These are phyloP conservation scores for Colletotrichum liriopes DNA, from an alignment of 2,329 filamentous ascomycete genomes.

Conservation along the genomic window DNA sequence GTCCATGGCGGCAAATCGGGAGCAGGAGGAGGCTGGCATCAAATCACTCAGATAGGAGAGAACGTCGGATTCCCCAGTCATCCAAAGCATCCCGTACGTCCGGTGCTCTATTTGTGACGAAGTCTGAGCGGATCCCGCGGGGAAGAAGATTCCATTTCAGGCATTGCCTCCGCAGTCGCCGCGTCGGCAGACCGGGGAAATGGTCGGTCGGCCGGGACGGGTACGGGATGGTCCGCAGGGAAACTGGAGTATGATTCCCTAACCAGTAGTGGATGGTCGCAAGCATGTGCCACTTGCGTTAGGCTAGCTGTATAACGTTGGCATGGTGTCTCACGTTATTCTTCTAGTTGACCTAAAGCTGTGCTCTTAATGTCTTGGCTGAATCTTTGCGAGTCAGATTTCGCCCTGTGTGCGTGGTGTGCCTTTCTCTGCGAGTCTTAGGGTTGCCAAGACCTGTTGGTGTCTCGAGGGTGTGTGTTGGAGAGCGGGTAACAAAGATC, in stretches of 20 bases:
- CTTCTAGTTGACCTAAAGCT: constrained; percentile 12
- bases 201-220: constrained; percentile 30
- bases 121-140: constrained; percentile 27
- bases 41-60: background rate
- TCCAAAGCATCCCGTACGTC: constrained; percentile 21
- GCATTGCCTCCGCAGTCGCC: constrained; percentile 20
- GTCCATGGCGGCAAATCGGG: background rate
- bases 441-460: constrained; percentile 27
- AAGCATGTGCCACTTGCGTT: constrained; percentile 19
- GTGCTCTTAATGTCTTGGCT: constrained; percentile 30
- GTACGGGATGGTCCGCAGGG: constrained; percentile 34
- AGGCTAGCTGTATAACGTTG: constrained; percentile 20
- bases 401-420: constrained; percentile 23
- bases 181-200: constrained; percentile 34
- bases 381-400: constrained; percentile 27
- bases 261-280: background rate
- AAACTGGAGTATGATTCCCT: constrained; percentile 22
- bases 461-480: background rate
- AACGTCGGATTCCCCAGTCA: background rate
- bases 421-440: constrained; percentile 18
- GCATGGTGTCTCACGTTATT: constrained; percentile 33
- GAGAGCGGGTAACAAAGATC: constrained; percentile 10
- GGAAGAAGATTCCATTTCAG: constrained; percentile 13
- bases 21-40: background rate
- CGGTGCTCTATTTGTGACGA: constrained; percentile 1